phyloP scores from a whole-genome alignment of 768 basidiomycete species.

The Saitozyma podzolica region DNA sequence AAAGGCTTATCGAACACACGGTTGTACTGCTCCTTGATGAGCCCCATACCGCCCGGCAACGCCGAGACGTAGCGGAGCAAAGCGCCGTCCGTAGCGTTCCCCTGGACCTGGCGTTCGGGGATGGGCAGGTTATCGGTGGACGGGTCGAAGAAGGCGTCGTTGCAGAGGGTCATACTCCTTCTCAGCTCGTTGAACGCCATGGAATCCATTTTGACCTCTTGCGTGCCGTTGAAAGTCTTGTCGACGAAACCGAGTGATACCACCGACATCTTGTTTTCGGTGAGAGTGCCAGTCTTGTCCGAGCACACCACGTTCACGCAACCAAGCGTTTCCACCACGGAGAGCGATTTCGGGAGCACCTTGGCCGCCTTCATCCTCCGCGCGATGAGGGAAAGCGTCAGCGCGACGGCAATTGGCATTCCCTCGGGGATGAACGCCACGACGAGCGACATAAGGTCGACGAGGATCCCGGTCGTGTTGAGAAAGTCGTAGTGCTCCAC shows the following conservation, averaged over 20 bases:
- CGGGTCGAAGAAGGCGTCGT: not conserved
- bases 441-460: not conserved
- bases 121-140: not conserved
- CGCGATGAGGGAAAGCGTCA: not conserved
- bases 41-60: no score
- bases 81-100: not conserved
- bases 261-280: not conserved
- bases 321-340: not conserved
- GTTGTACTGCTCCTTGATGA: not conserved
- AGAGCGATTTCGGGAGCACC: not conserved
- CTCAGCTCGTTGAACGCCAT: not conserved
- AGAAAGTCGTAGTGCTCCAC: not conserved
- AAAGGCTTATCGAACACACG: not conserved
- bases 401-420: not conserved
- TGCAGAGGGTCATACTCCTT: not conserved
- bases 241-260: not conserved
- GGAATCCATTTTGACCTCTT: not conserved
- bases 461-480: not conserved
- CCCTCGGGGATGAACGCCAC: conserved; percentile 1
- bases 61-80: not conserved
- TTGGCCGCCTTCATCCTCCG: not conserved
- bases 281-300: not conserved
- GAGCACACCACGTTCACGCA: not conserved
- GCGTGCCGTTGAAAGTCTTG: not conserved
- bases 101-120: not conserved